Conservation (phyloP, 352 stramenopile genomes). For the Paralagenidium karlingii region DNA sequence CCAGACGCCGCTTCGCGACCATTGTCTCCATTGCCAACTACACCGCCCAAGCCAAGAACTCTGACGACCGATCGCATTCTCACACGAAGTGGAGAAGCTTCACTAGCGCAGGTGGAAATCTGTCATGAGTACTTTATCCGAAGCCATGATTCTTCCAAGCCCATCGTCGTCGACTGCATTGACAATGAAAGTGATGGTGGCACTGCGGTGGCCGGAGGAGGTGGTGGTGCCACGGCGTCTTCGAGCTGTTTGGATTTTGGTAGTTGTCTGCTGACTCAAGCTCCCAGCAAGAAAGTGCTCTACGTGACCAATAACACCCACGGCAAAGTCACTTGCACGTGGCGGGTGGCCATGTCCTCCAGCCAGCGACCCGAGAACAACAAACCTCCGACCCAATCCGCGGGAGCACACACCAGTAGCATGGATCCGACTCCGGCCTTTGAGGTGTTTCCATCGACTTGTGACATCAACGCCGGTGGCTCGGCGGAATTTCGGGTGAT, state of each 20-base stretch:
- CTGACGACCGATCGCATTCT: conserved; percentile 27
- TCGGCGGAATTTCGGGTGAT: conserved; percentile 69
- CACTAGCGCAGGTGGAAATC: conserved; percentile 49
- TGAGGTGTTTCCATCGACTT: conserved; percentile 48
- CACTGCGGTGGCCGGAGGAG: too few species aligned
- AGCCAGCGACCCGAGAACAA: not conserved
- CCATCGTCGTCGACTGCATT: conserved; percentile 19
- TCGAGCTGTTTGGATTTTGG: conserved; percentile 57
- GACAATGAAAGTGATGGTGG: too few species aligned
- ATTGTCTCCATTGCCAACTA: not conserved
- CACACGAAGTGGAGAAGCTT: conserved; percentile 76
- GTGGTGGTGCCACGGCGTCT: conserved; percentile 7
- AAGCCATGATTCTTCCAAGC: conserved; percentile 38
- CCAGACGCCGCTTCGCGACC: not conserved
- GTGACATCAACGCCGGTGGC: conserved; percentile 68
- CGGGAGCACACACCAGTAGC: conserved; percentile 2
- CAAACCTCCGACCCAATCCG: not conserved
- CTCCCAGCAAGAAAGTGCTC: conserved; percentile 53
- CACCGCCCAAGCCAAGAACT: too few species aligned
- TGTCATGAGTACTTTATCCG: conserved; percentile 81
- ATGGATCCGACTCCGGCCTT: conserved; percentile 21
- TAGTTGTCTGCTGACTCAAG: conserved; percentile 37
- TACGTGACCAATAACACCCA: conserved; percentile 79
- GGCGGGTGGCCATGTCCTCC: conserved; percentile 35
- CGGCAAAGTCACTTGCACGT: conserved; percentile 73